Evolutionary conservation across 169 alveolate genomes (phyloP), one percentile per base, ranked within the genome.

Genomic region (Plasmodium blacklocki): DNA sequence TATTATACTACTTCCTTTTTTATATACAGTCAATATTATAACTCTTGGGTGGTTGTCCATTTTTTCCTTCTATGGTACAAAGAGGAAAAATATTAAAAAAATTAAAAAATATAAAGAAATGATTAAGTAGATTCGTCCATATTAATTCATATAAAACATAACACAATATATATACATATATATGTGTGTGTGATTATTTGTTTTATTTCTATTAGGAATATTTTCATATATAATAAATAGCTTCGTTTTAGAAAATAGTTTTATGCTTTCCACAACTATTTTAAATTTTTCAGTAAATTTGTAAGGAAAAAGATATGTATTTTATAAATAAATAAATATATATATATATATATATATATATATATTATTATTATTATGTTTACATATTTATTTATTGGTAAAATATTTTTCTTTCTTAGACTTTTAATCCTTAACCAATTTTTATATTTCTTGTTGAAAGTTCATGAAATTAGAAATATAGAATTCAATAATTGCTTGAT

Each of bases 201-300:
- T 11, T 66, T 66, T 54, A 2, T 15, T 8, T 2, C 58, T 67
- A 14, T 43, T 29, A 78, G 89, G 89, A 78, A 78, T 78, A 78
- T 78, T 78, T 58, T 63, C 89, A 29, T 78, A 66, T 60, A 71
- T 78, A 15, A 60, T 52, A 52, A 66, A 70, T 14, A 26, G 59
- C 26, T 50, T 59, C 67, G 67, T 45, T 19, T 59, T 58, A 14
- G 18, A 71, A 18, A 78, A 78, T 63, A 75, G 59, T 21, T 18
- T 67, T 15, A 49, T 78, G 43, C 0, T 66, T 52, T 49, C 89
- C 39, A 18, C 76, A 39, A 54, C 76, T 19, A 66, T 64, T 64
- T 78, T 78, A 23, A 78, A 71, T 32, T 78, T 78, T 64, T 78
- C 89, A 47, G 18, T 59, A 52, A 78, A 78, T 23, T 78, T 78